Percentiles rank a stretch among this genome's conserved stretches.
phyloP scores from a whole-genome alignment of 2,329 filamentous ascomycete genomes.

The Ophiostoma ips region DNA sequence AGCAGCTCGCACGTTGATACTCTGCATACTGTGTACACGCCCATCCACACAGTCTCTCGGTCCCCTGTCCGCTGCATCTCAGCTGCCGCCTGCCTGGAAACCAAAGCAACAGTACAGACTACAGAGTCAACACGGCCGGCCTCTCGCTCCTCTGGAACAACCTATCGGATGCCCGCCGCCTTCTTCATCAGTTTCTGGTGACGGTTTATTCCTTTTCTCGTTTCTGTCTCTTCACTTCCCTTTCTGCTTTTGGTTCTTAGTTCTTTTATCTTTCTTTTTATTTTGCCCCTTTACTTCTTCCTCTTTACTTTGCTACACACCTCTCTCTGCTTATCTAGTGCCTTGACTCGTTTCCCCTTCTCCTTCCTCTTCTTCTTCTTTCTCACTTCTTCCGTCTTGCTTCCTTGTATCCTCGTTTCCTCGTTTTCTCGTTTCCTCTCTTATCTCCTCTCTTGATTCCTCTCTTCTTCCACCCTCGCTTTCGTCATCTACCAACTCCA shows the following conservation, averaged over 20 bases:
- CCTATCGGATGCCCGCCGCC: constrained; percentile 14
- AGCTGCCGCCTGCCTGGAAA: not conserved
- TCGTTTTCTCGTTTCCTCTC: not conserved
- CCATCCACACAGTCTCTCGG: not conserved
- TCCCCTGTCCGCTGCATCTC: not conserved
- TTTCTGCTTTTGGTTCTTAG: not conserved
- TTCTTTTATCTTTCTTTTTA: constrained; percentile 1
- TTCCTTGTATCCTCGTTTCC: not conserved
- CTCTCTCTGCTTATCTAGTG: not conserved
- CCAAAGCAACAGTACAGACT: not conserved
- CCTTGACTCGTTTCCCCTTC: not conserved
- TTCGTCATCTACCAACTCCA: not conserved
- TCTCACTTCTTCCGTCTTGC: not conserved
- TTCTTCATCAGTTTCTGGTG: constrained; percentile 10
- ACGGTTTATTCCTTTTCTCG: constrained; percentile 1
- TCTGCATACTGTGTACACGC: not conserved
- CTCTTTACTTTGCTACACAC: not conserved
- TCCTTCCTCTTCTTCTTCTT: not conserved
- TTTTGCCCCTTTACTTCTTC: not conserved
- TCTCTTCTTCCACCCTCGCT: not conserved
- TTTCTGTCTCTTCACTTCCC: not conserved
- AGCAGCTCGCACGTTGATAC: not conserved
- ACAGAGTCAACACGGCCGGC: not conserved
- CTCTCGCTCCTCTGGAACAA: constrained; percentile 1
- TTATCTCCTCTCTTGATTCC: not conserved